Percentiles rank a stretch among this genome's conserved stretches.
These are phyloP conservation scores for Euphorbia celastroides DNA, from an alignment of 441 rosid genomes.

Conservation along the genomic window DNA sequence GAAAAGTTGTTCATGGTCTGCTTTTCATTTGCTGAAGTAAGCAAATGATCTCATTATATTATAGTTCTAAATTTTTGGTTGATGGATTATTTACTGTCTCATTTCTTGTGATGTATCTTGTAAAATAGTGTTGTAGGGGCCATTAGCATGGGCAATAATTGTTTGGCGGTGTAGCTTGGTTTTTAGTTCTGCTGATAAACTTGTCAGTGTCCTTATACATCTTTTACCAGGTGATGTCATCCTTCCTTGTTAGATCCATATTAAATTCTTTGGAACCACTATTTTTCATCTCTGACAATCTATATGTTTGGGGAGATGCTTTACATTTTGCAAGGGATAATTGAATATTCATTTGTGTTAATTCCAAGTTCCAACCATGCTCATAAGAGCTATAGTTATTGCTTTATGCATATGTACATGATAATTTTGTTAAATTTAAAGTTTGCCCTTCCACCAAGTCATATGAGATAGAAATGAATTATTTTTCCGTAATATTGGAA, in stretches of 20 bases:
- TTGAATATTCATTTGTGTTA: background rate
- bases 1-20: constrained; percentile 97
- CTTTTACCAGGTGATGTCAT: constrained; percentile 79
- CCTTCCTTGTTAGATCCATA: background rate
- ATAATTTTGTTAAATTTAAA: background rate
- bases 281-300: background rate
- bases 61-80: constrained; percentile 1
- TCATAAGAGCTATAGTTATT: background rate
- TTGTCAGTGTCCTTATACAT: constrained; percentile 94
- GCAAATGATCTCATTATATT: constrained; percentile 13
- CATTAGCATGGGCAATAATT: constrained; percentile 93
- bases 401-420: background rate
- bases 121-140: constrained; percentile 56
- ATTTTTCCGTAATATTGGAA: background rate
- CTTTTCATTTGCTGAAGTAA: constrained; percentile 96
- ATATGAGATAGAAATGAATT: background rate
- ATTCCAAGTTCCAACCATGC: background rate
- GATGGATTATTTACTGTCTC: constrained; percentile 10
- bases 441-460: background rate
- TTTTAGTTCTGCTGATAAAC: constrained; percentile 84
- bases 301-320: background rate
- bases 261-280: background rate
- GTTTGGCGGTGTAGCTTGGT: constrained; percentile 99
- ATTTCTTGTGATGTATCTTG: constrained; percentile 5
- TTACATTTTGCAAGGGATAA: background rate